Conservation (phyloP, 192 early-diverging fungal species). For the Phycomyces nitens region DNA sequence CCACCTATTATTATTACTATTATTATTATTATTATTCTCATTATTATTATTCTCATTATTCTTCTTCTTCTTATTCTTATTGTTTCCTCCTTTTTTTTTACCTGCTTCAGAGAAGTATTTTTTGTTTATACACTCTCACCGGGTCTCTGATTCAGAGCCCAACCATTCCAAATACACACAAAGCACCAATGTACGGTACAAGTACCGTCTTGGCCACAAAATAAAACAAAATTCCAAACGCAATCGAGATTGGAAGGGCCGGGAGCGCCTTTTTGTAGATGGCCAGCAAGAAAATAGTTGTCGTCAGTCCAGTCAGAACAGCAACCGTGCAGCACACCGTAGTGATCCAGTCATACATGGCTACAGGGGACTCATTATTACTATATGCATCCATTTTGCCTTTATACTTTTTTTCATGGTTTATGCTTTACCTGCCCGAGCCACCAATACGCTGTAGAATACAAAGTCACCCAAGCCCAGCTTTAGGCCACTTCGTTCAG, state of each 20-base stretch:
- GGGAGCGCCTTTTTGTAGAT: conserved; percentile 81
- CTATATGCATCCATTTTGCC: too few relatives aligned
- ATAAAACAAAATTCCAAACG: conserved; percentile 82
- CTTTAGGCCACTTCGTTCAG: conserved; percentile 67
- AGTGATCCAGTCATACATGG: conserved; percentile 80
- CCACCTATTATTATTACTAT: background rate
- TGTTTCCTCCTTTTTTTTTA: background rate
- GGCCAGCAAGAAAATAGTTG: conserved; percentile 85
- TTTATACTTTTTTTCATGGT: too few relatives aligned
- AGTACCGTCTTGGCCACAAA: conserved; percentile 54
- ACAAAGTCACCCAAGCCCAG: conserved; percentile 91
- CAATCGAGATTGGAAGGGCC: conserved; percentile 83
- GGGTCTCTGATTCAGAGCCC: background rate
- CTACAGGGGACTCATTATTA: conserved; percentile 30
- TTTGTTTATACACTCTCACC: background rate
- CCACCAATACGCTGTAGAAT: conserved; percentile 81
- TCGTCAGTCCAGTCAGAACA: conserved; percentile 78
- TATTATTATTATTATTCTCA: background rate
- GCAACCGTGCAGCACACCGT: conserved; percentile 73
- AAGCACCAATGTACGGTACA: conserved; percentile 39
- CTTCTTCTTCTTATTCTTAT: background rate
- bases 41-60: background rate
- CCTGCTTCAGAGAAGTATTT: background rate
- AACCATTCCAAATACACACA: conserved; percentile 40
- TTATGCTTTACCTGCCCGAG: conserved; percentile 62